A percentile compares a stretch with the other conserved stretches of the same genome.
Evolutionary conservation across 371 early-diverging fungal species (phyloP).

Genomic region (Basidiobolus meristosporus): DNA sequence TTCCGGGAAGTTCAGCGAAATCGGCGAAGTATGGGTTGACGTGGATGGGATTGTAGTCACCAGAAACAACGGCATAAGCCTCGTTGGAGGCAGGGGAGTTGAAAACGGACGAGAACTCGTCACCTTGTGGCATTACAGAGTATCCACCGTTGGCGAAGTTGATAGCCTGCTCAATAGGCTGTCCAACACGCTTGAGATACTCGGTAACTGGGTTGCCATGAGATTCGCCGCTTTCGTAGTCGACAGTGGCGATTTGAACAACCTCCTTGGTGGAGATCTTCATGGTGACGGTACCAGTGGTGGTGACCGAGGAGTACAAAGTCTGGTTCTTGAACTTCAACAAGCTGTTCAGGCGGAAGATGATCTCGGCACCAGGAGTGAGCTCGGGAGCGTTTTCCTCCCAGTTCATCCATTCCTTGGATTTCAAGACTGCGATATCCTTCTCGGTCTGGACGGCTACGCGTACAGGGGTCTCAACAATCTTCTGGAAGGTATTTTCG

Average conservation of each 20-base stretch:
- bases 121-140: constrained; percentile 72
- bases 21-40: constrained; percentile 92
- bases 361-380: constrained; percentile 45
- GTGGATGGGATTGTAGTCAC: constrained; percentile 92
- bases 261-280: constrained; percentile 69
- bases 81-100: constrained; percentile 65
- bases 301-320: constrained; percentile 43
- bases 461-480: constrained; percentile 64
- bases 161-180: constrained; percentile 61
- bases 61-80: constrained; percentile 74
- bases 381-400: constrained; percentile 39
- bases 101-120: constrained; percentile 66
- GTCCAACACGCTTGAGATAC: constrained; percentile 59
- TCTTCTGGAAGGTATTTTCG: constrained; percentile 66
- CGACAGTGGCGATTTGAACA: constrained; percentile 64
- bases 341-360: constrained; percentile 68
- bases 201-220: constrained; percentile 67
- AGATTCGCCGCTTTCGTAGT: constrained; percentile 49
- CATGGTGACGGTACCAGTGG: constrained; percentile 64
- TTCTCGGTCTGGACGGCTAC: constrained; percentile 53
- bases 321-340: constrained; percentile 58
- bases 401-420: constrained; percentile 84
- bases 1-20: constrained; percentile 76
- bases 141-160: constrained; percentile 80
- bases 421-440: constrained; percentile 72